Conservation (phyloP, 2,329 filamentous ascomycete species). For the Fusarium secorum region DNA sequence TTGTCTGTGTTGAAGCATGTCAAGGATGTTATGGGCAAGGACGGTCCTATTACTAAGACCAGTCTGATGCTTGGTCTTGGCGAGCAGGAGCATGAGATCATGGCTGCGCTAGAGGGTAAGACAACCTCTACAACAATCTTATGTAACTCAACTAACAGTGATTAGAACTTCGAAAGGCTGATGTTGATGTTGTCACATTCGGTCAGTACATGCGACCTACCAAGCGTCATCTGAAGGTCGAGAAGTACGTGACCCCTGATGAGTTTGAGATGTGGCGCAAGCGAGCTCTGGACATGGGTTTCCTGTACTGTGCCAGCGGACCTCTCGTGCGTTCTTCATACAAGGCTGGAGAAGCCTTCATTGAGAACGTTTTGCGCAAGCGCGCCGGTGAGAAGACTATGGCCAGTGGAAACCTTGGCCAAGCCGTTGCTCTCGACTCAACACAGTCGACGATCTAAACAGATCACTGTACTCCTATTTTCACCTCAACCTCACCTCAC, state of each 20-base stretch:
- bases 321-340: constrained; percentile 94
- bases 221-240: constrained; percentile 96
- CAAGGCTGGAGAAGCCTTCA: constrained; percentile 98
- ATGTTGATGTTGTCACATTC: constrained; percentile 96
- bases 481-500: constrained; percentile 20
- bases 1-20: constrained; percentile 80
- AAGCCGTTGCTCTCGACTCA: constrained; percentile 52
- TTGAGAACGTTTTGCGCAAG: constrained; percentile 97
- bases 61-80: constrained; percentile 96
- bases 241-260: constrained; percentile 91
- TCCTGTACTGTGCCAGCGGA: constrained; percentile 94
- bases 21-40: constrained; percentile 73
- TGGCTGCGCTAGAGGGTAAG: constrained; percentile 75
- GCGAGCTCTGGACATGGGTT: constrained; percentile 91
- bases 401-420: constrained; percentile 47
- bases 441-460: constrained; percentile 35
- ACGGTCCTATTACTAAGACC: constrained; percentile 94
- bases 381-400: constrained; percentile 59
- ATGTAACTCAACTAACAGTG: constrained; percentile 17
- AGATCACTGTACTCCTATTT: constrained; percentile 6
- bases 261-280: constrained; percentile 92
- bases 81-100: constrained; percentile 87
- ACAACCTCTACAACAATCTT: not conserved
- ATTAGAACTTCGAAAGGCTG: constrained; percentile 75
- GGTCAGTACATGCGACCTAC: constrained; percentile 99